Conservation (phyloP, 305 asterid genomes). For the Plantago coronopus region DNA sequence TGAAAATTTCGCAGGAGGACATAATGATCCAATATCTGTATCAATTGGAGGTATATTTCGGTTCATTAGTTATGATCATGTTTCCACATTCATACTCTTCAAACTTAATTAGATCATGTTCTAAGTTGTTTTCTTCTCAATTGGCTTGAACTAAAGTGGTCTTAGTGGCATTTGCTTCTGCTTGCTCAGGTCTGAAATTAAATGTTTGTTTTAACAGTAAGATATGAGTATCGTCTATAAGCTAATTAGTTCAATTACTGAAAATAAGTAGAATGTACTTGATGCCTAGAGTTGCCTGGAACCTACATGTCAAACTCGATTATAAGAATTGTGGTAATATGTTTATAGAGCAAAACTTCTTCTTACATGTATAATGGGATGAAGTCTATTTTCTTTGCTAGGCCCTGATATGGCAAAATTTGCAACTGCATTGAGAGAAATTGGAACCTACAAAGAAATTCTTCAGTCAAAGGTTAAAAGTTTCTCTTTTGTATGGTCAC, state of each 20-base stretch:
- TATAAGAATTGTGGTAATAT: neutral
- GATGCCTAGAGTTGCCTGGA: conserved; percentile 7
- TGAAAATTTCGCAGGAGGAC: conserved; percentile 85
- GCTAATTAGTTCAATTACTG: conserved; percentile 4
- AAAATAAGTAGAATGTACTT: conserved; percentile 5
- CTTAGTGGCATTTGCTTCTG: neutral
- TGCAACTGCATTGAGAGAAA: conserved; percentile 78
- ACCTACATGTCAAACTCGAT: conserved; percentile 1
- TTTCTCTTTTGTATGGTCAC: neutral
- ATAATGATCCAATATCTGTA: conserved; percentile 71
- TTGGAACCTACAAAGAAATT: conserved; percentile 79
- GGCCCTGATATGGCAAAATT: conserved; percentile 92
- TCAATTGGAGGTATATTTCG: conserved; percentile 85
- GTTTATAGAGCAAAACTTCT: neutral
- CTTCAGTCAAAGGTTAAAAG: conserved; percentile 46
- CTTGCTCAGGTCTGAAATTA: neutral
- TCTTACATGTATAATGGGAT: neutral
- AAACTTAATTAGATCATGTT: neutral
- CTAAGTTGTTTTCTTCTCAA: neutral
- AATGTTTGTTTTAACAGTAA: neutral
- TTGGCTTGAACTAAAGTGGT: neutral
- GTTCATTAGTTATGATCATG: neutral
- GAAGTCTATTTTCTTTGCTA: conserved; percentile 26
- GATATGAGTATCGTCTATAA: conserved; percentile 1
- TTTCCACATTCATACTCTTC: conserved; percentile 1